Conservation (phyloP, 2,329 filamentous ascomycete genomes). For the Phyllosticta ampelicida region DNA sequence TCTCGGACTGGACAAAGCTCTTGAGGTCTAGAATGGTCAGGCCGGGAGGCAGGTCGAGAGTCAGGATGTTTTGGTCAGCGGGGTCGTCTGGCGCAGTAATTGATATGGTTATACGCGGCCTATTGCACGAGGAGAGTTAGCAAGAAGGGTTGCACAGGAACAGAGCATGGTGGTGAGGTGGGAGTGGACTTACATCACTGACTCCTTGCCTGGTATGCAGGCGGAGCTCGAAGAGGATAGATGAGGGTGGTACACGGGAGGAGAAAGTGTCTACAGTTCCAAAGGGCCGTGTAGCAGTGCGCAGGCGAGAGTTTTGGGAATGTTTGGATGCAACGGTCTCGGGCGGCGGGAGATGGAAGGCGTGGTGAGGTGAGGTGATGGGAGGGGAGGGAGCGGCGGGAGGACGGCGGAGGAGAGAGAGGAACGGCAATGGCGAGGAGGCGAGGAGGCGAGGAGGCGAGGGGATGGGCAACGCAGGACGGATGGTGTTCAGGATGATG, state of each 20-base stretch:
- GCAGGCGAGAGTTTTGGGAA: constrained; percentile 5
- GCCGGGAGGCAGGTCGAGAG: constrained; percentile 69
- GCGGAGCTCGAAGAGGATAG: constrained; percentile 8
- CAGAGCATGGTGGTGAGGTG: constrained; percentile 14
- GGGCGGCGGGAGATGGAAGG: constrained; percentile 3
- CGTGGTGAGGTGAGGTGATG: constrained; percentile 4
- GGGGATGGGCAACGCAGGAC: not conserved
- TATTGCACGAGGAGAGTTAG: constrained; percentile 27
- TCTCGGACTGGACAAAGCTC: constrained; percentile 77
- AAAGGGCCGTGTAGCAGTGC: constrained; percentile 4
- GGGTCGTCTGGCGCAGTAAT: constrained; percentile 63
- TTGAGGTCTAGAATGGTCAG: constrained; percentile 81
- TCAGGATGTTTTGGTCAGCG: constrained; percentile 63
- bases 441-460: not conserved
- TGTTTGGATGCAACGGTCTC: constrained; percentile 8
- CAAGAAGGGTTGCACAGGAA: constrained; percentile 21
- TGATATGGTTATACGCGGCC: constrained; percentile 74
- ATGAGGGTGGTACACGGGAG: constrained; percentile 16
- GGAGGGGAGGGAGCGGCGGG: not conserved
- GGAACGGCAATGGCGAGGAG: not conserved
- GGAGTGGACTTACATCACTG: constrained; percentile 23
- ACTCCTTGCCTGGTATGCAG: constrained; percentile 27
- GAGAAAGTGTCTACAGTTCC: constrained; percentile 13
- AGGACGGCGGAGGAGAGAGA: not conserved
- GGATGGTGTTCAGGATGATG: not conserved